Base-by-base conservation (phyloP, 1,139 yeast species). In the Kodamaea fungicola region DNA sequence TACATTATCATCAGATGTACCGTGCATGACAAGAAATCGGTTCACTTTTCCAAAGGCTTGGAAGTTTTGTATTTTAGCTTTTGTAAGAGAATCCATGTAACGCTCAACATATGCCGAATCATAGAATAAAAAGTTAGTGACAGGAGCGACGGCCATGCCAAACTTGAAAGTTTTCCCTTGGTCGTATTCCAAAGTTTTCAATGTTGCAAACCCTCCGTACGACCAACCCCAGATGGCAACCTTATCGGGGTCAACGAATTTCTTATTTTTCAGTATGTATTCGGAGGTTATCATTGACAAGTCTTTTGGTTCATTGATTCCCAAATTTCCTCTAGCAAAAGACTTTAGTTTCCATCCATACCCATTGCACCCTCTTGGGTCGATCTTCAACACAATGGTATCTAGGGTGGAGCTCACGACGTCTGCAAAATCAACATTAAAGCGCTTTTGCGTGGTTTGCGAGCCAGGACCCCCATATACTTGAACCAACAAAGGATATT, bases 191-290 rank as follows among this genome's bases (percentile, higher is more conserved):
- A 86, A 61, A 0, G 90, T 80, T 61, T 85, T 86, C 43, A 87
- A 62, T 0, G 95, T 83, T 40, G 83, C 69, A 56, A 79, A 87
- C 0, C 95, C 95, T 35, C 95, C 95, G 52, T 85, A 87, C 3
- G 90, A 81, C 95, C 95, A 87, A n/a, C 95, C 95, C 95, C 98
- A 94, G n/a, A 55, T 72, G 0, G 96, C 96, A n/a, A 87, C 79
- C 35, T 67, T 72, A 2, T 74, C 72, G 13, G 59, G 53, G 52
- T 87, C 83, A 23, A 92, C 74, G 46, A 78, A 77, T 1, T 66
- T 61, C 36, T 65, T 58, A 44, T 78, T 74, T 3, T 59, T 61
- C 10, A 63, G 50, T 12, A 88, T 73, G 65, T 83, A 87, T 32
- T 70, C 69, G 38, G 79, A 68, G 0, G 88, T 80, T 0, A 86